These are phyloP conservation scores for Beauveria asiatica DNA, from an alignment of 2,329 filamentous ascomycete species.

Conservation along the genomic window DNA sequence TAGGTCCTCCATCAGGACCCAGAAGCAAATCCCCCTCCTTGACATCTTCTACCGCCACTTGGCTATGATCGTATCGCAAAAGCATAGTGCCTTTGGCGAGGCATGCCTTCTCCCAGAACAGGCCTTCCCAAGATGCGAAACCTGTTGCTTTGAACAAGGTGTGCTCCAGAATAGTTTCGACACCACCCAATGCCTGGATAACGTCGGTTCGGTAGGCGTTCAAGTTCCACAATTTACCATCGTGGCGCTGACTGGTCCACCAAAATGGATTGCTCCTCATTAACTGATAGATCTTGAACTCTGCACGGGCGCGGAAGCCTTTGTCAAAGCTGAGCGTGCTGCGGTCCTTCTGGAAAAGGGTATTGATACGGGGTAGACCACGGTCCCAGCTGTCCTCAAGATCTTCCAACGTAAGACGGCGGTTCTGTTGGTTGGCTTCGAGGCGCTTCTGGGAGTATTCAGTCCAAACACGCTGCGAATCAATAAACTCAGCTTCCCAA, in stretches of 20 bases:
- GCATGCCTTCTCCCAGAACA: conserved; percentile 73
- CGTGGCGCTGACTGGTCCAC: conserved; percentile 97
- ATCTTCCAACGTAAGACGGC: conserved; percentile 88
- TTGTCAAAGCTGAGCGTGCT: conserved; percentile 98
- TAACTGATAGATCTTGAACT: conserved; percentile 97
- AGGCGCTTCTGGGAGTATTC: conserved; percentile 97
- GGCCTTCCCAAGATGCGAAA: conserved; percentile 92
- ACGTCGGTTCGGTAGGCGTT: conserved; percentile 95
- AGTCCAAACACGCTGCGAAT: conserved; percentile 97
- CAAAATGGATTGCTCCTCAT: conserved; percentile 99
- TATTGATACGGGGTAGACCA: conserved; percentile 95
- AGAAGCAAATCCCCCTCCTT: conserved; percentile 39
- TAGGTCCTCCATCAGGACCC: conserved; percentile 38
- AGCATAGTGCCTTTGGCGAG: conserved; percentile 35
- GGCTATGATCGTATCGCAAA: conserved; percentile 33
- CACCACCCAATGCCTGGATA: conserved; percentile 90
- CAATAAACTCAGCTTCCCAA: conserved; percentile 98
- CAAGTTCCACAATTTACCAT: conserved; percentile 95
- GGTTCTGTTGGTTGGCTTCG: conserved; percentile 95
- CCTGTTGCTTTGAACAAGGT: conserved; percentile 95
- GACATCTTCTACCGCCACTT: conserved; percentile 39
- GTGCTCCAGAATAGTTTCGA: conserved; percentile 95
- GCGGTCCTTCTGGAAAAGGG: conserved; percentile 95
- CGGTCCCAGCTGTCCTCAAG: conserved; percentile 98
- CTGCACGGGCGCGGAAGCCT: conserved; percentile 87